phyloP scores from a whole-genome alignment of 352 stramenopile genomes.

The Phytophthora uliginosa region DNA sequence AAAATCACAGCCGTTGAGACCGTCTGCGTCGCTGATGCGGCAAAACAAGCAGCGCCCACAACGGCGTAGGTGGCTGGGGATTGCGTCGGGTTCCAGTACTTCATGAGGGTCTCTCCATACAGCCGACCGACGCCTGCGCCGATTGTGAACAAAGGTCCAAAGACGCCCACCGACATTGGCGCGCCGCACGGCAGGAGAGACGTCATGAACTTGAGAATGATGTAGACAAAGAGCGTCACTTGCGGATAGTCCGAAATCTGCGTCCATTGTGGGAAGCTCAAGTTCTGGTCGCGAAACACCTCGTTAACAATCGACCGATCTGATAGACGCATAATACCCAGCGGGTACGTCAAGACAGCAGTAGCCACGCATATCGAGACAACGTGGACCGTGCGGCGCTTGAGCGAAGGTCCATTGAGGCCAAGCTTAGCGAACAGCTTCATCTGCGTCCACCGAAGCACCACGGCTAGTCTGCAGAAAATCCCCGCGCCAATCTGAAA shows the following conservation, averaged over 20 bases:
- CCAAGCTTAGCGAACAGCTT: constrained; percentile 70
- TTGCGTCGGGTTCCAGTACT: constrained; percentile 81
- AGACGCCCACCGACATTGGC: constrained; percentile 84
- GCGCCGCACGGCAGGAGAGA: constrained; percentile 84
- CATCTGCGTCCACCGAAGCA: constrained; percentile 66
- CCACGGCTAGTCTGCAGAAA: constrained; percentile 67
- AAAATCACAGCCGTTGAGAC: constrained; percentile 92
- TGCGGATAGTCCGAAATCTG: constrained; percentile 75
- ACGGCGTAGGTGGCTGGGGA: constrained; percentile 91
- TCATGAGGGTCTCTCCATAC: constrained; percentile 87
- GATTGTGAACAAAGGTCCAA: constrained; percentile 87
- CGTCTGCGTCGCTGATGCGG: constrained; percentile 92
- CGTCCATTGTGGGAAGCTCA: constrained; percentile 76
- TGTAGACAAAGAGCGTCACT: constrained; percentile 85
- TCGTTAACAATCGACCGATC: constrained; percentile 86
- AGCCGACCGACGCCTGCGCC: constrained; percentile 80
- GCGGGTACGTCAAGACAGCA: constrained; percentile 72
- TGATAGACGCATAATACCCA: constrained; percentile 81
- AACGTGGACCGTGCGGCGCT: constrained; percentile 72
- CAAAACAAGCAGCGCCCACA: constrained; percentile 93
- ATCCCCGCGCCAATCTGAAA: constrained; percentile 70
- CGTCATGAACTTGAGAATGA: constrained; percentile 79
- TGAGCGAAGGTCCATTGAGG: constrained; percentile 60
- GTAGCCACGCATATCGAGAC: constrained; percentile 71
- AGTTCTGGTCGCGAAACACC: constrained; percentile 73